Base-by-base conservation (phyloP, 805 yeast species). In the Dipodascopsis uninucleata region DNA sequence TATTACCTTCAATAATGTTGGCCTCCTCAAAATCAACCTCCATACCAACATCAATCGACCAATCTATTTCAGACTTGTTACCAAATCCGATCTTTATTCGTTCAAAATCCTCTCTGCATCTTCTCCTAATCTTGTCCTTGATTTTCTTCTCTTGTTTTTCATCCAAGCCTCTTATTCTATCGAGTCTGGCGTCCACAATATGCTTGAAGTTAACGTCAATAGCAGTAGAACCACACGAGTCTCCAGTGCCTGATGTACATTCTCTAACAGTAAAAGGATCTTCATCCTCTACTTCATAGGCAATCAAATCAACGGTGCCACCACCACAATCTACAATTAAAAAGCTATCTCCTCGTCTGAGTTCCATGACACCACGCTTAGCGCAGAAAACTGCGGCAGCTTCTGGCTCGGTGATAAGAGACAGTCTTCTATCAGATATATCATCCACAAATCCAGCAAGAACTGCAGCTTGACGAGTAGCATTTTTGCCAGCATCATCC, bases 311-410 rank as follows among this genome's bases (percentile, higher is more conserved):
- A 12, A 50, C 55, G 7, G 54, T 48, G 3, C 55, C 55, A 22
- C 55, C 55, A 21, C 55, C 55, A 31, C 55, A 48, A 32, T 50
- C 55, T 12, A 50, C 55, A 22, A 49, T 37, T 17, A 50, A 22
- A 28, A 50, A 49, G 4, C 39, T 28, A 14, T 50, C 46, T 10
- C 29, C 37, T 2, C 8, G 24, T 18, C 31, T 22, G 3, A 49
- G 29, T 17, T 39, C 36, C 29, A 49, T 8, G 5, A 35, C 35
- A 3, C 43, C 46, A n/a, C 32, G 20, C 32, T 39, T 29, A 1
- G 55, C 49, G 39, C 55, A 50, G 21, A 26, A 50, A 3, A 49
- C 33, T 3, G 55, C 53, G 5, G 55, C 55, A 5, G 55, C 55
- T 26, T 50, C 55, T 3, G 55, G 55, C 31, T 50, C 55, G 3